Evolutionary conservation across 2,329 filamentous ascomycete species (phyloP).

Genomic region (Teratosphaeria destructans): DNA sequence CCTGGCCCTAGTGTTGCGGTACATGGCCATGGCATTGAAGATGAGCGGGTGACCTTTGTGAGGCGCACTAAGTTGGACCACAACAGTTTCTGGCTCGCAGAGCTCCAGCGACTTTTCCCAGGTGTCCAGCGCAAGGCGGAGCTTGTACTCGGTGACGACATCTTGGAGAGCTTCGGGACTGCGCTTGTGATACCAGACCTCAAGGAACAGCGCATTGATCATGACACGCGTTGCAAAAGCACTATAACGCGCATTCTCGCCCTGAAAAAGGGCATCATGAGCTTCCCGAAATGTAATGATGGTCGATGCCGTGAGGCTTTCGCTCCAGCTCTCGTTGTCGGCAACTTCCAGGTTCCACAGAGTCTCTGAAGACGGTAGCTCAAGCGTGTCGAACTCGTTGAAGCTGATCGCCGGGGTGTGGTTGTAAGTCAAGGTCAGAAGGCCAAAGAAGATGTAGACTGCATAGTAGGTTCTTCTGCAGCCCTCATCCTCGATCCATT

Average conservation of each 20-base stretch:
- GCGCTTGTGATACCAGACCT: constrained; percentile 98
- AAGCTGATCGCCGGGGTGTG: constrained; percentile 97
- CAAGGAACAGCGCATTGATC: constrained; percentile 96
- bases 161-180: constrained; percentile 96
- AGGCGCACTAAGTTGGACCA: constrained; percentile 82
- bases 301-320: constrained; percentile 59
- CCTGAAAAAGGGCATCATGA: constrained; percentile 91
- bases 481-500: constrained; percentile 96
- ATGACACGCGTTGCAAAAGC: constrained; percentile 95
- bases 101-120: constrained; percentile 95
- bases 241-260: constrained; percentile 81
- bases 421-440: constrained; percentile 91
- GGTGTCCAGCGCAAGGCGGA: constrained; percentile 89
- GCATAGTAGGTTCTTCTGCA: constrained; percentile 95
- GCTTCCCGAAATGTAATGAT: constrained; percentile 85
- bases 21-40: constrained; percentile 97
- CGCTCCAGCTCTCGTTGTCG: constrained; percentile 76
- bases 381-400: constrained; percentile 91
- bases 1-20: constrained; percentile 82
- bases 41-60: constrained; percentile 93
- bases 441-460: constrained; percentile 97
- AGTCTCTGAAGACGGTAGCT: constrained; percentile 85
- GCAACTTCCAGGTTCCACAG: constrained; percentile 78
- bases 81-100: constrained; percentile 81
- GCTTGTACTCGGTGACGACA: constrained; percentile 96